Conservation (phyloP, 2,329 filamentous ascomycete species). For the Xylariaceae sp. region DNA sequence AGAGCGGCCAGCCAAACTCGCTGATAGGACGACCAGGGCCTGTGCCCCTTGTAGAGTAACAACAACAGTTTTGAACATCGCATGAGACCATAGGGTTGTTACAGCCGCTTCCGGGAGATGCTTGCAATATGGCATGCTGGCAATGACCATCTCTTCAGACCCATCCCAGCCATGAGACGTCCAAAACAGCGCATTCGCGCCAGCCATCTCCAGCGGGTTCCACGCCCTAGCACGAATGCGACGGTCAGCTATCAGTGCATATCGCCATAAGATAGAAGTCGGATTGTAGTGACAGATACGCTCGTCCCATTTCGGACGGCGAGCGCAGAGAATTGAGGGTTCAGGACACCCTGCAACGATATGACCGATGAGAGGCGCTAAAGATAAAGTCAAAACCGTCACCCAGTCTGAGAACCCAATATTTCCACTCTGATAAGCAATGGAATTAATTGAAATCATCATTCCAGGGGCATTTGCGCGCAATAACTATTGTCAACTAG, state of each 20-base stretch:
- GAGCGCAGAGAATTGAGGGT: conserved; percentile 32
- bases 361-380: conserved; percentile 42
- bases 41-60: conserved; percentile 32
- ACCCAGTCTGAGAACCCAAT: conserved; percentile 42
- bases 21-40: conserved; percentile 9
- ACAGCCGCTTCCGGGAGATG: conserved; percentile 24
- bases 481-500: too few species aligned
- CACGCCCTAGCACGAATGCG: conserved; percentile 40
- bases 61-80: conserved; percentile 32
- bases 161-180: conserved; percentile 43
- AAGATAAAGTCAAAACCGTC: conserved; percentile 38
- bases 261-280: conserved; percentile 46
- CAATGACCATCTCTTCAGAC: conserved; percentile 36
- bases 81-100: conserved; percentile 23
- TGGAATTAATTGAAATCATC: too few species aligned
- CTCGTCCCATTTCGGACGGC: conserved; percentile 39
- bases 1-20: neutral
- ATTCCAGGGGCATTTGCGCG: too few species aligned
- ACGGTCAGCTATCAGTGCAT: conserved; percentile 43
- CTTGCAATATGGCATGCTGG: conserved; percentile 21
- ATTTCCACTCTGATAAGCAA: too few species aligned
- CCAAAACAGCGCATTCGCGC: conserved; percentile 45
- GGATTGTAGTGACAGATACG: conserved; percentile 41
- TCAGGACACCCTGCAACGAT: conserved; percentile 35
- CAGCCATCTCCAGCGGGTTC: conserved; percentile 37